Base-by-base conservation (phyloP, 108 stramenopile genomes). In the Skeletonema potamos region DNA sequence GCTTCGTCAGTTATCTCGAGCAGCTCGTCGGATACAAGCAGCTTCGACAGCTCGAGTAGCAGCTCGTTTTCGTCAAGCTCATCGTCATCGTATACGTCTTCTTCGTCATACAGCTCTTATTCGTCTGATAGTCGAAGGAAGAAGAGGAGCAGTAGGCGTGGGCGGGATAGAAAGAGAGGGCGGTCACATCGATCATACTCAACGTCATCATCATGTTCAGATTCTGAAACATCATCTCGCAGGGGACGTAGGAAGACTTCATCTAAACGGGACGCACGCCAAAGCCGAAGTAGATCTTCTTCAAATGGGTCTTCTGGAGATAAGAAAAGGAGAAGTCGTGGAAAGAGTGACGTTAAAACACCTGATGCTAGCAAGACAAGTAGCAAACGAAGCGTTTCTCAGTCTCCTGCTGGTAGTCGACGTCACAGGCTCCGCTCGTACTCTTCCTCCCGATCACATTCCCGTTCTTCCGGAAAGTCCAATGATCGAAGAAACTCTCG, bases 11-110 rank as follows among this genome's bases (percentile, higher is more conserved):
- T 73, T 7, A 66, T 78, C 1, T 79, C 82, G 13, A 82, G 89
- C 18, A 58, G 66, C 20, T 85, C 83, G 0, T 85, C 83, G 1
- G 79, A 83, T 24, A 79, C 77, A 11, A 87, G 86, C 55, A 85
- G 83, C 26, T 78, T 76, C 18, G 81, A 84, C 9, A 84, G 84
- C 28, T 77, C 79, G 12, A 68, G 66, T 13, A 83, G 78, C 30
- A 70, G 73, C 39, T 81, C 73, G 9, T 55, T 60, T 41, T 80
- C 81, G 4, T 83, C 70, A 5, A 55, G 68, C 12, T 68, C 73
- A 4, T 77, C 74, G 29, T 86, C 81, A 22, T 86, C 84, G 28
- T 76, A 62, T 46, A 64, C 74, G 24, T 78, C 75, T n/a, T 77
- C 84, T 4, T 79, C 73, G 27, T 89, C 82, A 27, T 79, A 74